Base-by-base conservation (phyloP, 2,329 filamentous ascomycete genomes). In the Byssothecium circinans region DNA sequence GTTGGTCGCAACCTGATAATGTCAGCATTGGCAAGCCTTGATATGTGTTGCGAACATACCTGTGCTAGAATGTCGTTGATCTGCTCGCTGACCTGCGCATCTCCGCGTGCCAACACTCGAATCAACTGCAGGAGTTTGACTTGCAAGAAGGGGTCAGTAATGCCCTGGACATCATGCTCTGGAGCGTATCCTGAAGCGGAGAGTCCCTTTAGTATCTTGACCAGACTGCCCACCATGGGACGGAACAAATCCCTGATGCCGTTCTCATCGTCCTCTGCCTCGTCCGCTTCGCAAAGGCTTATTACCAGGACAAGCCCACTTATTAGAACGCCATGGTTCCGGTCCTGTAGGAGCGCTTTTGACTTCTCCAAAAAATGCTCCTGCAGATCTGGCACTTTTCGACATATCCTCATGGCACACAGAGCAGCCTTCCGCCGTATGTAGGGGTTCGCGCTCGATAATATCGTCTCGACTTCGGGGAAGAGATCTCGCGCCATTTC, bases 401-500 rank as follows among this genome's bases (percentile, higher is more conserved):
- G 87, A 75, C 91, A 96, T 79, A 99, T 96, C 58, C 91, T 84
- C 94, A 99, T 99, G 41, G 94, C 94, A 74, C 94, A 99, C n/a
- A 99, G 81, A 3, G 94, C 94, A 15, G 94, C 94, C 78, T 99
- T 99, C 61, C 94, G 84, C 61, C 94, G 84, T 68, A 99, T 96
- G 70, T 99, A 99, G n/a, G 94, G 94, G 71, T 99, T 99, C 43
- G 91, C 87, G 40, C 91, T 96, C 34, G 91, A 88, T 56, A 99
- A 78, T 40, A 97, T 84, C 52, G 82, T 89, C 73, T 99, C 95
- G 70, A 99, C 89, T 79, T 99, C 92, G 58, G 91, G 84, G 72
- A 99, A 99, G 17, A 99, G 78, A 74, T 99, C 94, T 78, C 94
- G 83, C 15, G 94, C 95, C 94, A 99, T 99, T 72, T 99, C 94